Conservation (phyloP, 495 filamentous ascomycete species). For the Tuber indicum region DNA sequence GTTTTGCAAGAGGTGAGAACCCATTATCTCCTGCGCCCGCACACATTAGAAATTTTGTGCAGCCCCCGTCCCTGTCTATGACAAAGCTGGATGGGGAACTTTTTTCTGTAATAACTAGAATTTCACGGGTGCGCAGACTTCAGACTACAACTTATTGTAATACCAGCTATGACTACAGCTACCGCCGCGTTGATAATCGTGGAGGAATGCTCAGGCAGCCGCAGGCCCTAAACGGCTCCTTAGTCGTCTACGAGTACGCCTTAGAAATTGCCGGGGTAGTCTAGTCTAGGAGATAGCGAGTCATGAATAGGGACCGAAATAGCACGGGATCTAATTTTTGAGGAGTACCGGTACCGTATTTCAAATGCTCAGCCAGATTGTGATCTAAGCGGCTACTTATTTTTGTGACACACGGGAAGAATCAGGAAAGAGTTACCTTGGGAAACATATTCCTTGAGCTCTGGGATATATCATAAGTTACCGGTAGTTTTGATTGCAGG, state of each 20-base stretch:
- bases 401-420: background rate
- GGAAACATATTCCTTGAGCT: background rate
- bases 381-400: background rate
- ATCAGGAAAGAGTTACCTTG: background rate
- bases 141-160: background rate
- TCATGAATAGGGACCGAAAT: background rate
- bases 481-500: background rate
- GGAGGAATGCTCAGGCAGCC: background rate
- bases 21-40: background rate
- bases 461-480: background rate
- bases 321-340: background rate
- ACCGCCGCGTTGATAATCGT: background rate
- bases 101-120: background rate
- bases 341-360: background rate
- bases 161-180: background rate
- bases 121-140: background rate
- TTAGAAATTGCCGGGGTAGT: background rate
- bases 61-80: background rate
- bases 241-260: background rate
- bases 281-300: background rate
- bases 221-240: background rate
- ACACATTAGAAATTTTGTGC: background rate
- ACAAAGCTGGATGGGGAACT: background rate
- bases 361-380: background rate
- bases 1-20: background rate